Evolutionary conservation across 1,139 yeast species (phyloP).

Genomic region (Zygotorulaspora mrakii): DNA sequence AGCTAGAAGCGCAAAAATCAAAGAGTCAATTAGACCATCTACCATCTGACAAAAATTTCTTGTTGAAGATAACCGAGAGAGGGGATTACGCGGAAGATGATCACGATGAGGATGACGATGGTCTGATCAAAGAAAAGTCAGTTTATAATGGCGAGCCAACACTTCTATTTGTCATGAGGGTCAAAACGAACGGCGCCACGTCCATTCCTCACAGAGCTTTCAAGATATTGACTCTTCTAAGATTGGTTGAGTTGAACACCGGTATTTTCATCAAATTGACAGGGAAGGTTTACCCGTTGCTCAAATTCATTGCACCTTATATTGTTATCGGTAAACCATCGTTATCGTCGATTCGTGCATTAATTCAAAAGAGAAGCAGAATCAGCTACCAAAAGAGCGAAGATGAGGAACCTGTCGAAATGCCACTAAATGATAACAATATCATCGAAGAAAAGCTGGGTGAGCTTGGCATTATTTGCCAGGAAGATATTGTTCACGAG

Average conservation of each 20-base stretch:
- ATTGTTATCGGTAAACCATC: slow-evolving; percentile 72
- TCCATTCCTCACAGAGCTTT: slow-evolving; percentile 66
- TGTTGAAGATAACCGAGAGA: slow-evolving; percentile 30
- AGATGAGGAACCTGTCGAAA: slow-evolving; percentile 38
- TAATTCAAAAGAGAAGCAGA: slow-evolving; percentile 72
- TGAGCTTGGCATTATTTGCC: slow-evolving; percentile 66
- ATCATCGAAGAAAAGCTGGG: slow-evolving; percentile 71
- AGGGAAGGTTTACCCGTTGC: slow-evolving; percentile 51
- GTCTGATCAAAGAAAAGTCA: slow-evolving; percentile 35
- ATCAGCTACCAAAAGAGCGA: slow-evolving; percentile 41
- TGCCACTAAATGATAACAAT: slow-evolving; percentile 66
- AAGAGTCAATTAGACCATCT: slow-evolving; percentile 27
- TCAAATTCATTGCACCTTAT: slow-evolving; percentile 67
- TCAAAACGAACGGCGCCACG: slow-evolving; percentile 47
- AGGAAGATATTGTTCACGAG: slow-evolving; percentile 75
- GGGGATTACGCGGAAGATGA: slow-evolving; percentile 15
- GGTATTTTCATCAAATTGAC: slow-evolving; percentile 70
- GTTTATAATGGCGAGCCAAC: slow-evolving; percentile 44
- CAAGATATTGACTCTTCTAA: slow-evolving; percentile 54
- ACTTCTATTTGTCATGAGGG: slow-evolving; percentile 62
- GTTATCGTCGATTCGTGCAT: slow-evolving; percentile 61
- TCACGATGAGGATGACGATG: slow-evolving; percentile 37
- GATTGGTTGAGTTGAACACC: slow-evolving; percentile 56
- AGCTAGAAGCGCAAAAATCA: slow-evolving; percentile 41
- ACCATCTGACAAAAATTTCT: slow-evolving; percentile 32